Conservation (phyloP, 108 stramenopile species). For the Skeletonema marinoi region DNA sequence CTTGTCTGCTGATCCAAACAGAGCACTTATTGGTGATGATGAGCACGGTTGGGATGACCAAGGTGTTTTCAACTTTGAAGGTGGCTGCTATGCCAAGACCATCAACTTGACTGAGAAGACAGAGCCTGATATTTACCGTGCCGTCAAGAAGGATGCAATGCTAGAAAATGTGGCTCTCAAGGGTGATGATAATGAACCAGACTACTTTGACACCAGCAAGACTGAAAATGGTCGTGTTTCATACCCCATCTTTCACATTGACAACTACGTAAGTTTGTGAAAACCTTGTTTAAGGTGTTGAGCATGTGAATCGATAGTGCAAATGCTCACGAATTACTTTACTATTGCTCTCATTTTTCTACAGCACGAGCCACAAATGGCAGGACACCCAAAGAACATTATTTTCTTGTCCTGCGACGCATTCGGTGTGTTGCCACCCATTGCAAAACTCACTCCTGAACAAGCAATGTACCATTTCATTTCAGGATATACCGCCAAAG, state of each 20-base stretch:
- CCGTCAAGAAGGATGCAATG: slow-evolving; percentile 94
- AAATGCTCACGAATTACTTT: slow-evolving; percentile 7
- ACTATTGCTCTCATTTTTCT: not conserved
- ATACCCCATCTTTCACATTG: slow-evolving; percentile 95
- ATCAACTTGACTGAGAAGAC: slow-evolving; percentile 92
- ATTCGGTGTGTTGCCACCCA: slow-evolving; percentile 97
- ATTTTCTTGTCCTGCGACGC: slow-evolving; percentile 98
- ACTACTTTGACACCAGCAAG: slow-evolving; percentile 91
- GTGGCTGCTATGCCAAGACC: slow-evolving; percentile 99
- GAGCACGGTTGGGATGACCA: slow-evolving; percentile 98
- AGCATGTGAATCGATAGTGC: not conserved
- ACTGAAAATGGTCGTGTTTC: slow-evolving; percentile 99
- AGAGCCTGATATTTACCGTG: slow-evolving; percentile 97
- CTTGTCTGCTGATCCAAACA: slow-evolving; percentile 93
- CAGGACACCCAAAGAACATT: slow-evolving; percentile 94
- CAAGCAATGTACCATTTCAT: slow-evolving; percentile 99
- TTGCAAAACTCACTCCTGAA: slow-evolving; percentile 88
- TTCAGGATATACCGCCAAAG: slow-evolving; percentile 97
- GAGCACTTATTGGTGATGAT: slow-evolving; percentile 93
- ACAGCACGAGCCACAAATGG: slow-evolving; percentile 91
- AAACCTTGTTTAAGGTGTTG: not conserved
- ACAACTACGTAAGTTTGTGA: slow-evolving; percentile 69
- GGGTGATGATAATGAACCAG: slow-evolving; percentile 70
- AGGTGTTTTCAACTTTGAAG: slow-evolving; percentile 98
- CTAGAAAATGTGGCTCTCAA: slow-evolving; percentile 91